These are phyloP conservation scores for Botrytis hyacinthi DNA, from an alignment of 2,329 filamentous ascomycete genomes.

Conservation along the genomic window DNA sequence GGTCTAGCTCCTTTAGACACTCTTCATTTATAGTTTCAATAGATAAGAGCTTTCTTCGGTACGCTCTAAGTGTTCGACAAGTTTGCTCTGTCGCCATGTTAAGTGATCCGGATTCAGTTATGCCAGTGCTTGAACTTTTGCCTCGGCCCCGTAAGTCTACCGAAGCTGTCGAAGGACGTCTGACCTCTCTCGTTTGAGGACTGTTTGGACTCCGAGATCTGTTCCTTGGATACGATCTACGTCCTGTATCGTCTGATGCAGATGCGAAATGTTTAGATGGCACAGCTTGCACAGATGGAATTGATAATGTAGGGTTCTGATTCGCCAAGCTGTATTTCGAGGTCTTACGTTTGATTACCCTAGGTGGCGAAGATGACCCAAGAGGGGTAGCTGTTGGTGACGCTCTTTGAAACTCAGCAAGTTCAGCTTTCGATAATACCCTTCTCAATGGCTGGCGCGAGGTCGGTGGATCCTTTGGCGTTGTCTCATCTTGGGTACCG, in stretches of 20 bases:
- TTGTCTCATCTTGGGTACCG: slow-evolving; percentile 31
- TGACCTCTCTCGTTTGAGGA: slow-evolving; percentile 36
- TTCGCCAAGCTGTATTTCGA: slow-evolving; percentile 52
- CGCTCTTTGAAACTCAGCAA: slow-evolving; percentile 72
- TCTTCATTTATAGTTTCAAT: slow-evolving; percentile 56
- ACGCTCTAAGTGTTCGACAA: slow-evolving; percentile 59
- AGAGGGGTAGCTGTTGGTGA: slow-evolving; percentile 41
- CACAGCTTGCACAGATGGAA: slow-evolving; percentile 31
- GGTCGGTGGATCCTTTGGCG: slow-evolving; percentile 50
- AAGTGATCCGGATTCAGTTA: slow-evolving; percentile 52
- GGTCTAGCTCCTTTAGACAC: slow-evolving; percentile 59
- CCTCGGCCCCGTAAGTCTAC: slow-evolving; percentile 50
- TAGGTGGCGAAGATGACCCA: slow-evolving; percentile 55
- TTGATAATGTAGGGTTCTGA: slow-evolving; percentile 48
- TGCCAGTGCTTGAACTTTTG: slow-evolving; percentile 42
- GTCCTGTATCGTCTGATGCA: slow-evolving; percentile 33
- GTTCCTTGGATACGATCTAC: slow-evolving; percentile 27
- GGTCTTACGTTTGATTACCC: slow-evolving; percentile 53
- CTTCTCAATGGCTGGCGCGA: slow-evolving; percentile 74
- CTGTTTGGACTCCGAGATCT: slow-evolving; percentile 36
- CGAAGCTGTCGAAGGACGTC: slow-evolving; percentile 55
- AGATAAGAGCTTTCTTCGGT: slow-evolving; percentile 61
- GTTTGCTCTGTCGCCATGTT: slow-evolving; percentile 64
- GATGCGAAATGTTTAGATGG: slow-evolving; percentile 34
- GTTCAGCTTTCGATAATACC: slow-evolving; percentile 81